Percentiles rank a stretch among this genome's conserved stretches.
Evolutionary conservation across 768 basidiomycete species (phyloP).

Genomic region (Mycena rosella): DNA sequence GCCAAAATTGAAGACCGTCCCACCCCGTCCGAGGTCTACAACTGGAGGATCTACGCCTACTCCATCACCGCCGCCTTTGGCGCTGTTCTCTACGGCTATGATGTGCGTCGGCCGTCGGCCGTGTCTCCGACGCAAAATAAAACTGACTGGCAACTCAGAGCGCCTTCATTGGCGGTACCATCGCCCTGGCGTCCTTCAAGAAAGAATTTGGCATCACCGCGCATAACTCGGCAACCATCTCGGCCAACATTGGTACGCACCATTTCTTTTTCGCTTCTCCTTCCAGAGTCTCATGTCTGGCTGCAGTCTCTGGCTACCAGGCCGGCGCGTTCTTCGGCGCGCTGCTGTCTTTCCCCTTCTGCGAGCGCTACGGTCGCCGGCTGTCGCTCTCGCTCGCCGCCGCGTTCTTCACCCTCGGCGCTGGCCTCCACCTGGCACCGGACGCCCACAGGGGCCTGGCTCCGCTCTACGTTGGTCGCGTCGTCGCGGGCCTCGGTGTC

Average conservation of each 20-base stretch:
- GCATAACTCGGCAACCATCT: conserved; percentile 12
- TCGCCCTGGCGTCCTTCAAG: conserved; percentile 15
- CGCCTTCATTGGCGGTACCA: conserved; percentile 23
- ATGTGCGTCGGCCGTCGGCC: conserved; percentile 4
- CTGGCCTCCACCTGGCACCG: conserved; percentile 14
- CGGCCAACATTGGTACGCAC: conserved; percentile 14
- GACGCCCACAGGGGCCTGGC: conserved; percentile 5
- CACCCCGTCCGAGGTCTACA: conserved; percentile 19
- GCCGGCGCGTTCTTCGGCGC: conserved; percentile 20
- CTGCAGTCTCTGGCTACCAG: conserved; percentile 16
- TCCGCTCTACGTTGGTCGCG: conserved; percentile 20
- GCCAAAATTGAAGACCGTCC: conserved; percentile 21
- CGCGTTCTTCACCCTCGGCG: conserved; percentile 13
- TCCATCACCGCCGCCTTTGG: conserved; percentile 15
- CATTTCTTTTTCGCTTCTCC: not conserved
- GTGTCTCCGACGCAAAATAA: too few species aligned
- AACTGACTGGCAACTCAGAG: conserved; percentile 2
- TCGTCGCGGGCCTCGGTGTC: conserved; percentile 23
- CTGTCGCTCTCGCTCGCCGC: not conserved
- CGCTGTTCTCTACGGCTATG: conserved; percentile 21
- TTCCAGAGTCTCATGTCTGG: not conserved
- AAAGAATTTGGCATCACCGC: conserved; percentile 17
- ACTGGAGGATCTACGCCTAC: conserved; percentile 23
- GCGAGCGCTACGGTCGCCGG: conserved; percentile 14
- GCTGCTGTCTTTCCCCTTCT: conserved; percentile 13